A percentile compares a stretch with the other conserved stretches of the same genome.
Conservation (phyloP, 2,329 filamentous ascomycete genomes). For the Beauveria medogensis region DNA sequence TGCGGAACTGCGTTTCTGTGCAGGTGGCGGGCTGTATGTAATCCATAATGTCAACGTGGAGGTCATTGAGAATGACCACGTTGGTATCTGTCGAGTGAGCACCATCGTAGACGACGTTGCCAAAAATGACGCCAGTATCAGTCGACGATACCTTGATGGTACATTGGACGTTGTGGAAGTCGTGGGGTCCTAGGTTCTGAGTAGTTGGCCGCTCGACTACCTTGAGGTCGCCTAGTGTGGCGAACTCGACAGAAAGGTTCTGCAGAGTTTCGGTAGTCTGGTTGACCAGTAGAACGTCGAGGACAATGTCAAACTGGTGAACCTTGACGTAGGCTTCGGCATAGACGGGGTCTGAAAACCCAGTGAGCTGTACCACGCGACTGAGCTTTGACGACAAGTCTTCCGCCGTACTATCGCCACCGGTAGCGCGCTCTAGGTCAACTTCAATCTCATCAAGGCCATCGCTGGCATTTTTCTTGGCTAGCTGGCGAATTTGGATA, state of each 20-base stretch:
- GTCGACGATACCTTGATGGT: slow-evolving; percentile 98
- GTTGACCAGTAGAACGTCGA: slow-evolving; percentile 94
- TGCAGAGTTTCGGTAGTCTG: slow-evolving; percentile 95
- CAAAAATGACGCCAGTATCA: slow-evolving; percentile 96
- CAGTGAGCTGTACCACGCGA: slow-evolving; percentile 91
- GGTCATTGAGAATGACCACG: slow-evolving; percentile 94
- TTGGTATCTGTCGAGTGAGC: slow-evolving; percentile 87
- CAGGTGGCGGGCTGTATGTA: slow-evolving; percentile 97
- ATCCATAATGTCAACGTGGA: slow-evolving; percentile 99
- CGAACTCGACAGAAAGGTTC: slow-evolving; percentile 95
- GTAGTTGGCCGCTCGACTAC: slow-evolving; percentile 95
- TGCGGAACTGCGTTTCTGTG: slow-evolving; percentile 95
- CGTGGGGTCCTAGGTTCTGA: slow-evolving; percentile 88
- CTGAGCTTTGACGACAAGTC: slow-evolving; percentile 90
- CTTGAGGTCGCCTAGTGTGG: slow-evolving; percentile 95
- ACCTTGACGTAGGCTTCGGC: slow-evolving; percentile 99
- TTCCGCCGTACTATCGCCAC: slow-evolving; percentile 74
- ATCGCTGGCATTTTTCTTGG: slow-evolving; percentile 80
- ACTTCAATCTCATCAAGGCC: slow-evolving; percentile 78
- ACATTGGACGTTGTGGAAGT: slow-evolving; percentile 97
- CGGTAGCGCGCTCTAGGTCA: slow-evolving; percentile 89
- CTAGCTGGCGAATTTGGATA: slow-evolving; percentile 83
- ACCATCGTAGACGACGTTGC: slow-evolving; percentile 96
- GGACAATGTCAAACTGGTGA: slow-evolving; percentile 95
- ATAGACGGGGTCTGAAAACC: slow-evolving; percentile 96